A percentile compares a stretch with the other conserved stretches of the same genome.
These are phyloP conservation scores for Diplotaxis tenuifolia DNA, from an alignment of 345 rosid species.

Conservation along the genomic window DNA sequence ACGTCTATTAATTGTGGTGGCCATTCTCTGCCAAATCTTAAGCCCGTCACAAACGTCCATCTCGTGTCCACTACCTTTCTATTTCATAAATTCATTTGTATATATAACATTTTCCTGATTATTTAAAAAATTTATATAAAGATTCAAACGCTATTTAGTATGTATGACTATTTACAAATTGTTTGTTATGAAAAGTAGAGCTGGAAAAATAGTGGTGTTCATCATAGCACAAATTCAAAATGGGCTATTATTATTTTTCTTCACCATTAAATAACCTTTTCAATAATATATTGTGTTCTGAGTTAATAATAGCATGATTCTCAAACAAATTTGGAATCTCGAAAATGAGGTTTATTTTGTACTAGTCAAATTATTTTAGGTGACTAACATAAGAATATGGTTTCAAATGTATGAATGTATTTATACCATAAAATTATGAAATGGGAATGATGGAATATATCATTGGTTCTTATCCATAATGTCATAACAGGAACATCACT, in stretches of 20 bases:
- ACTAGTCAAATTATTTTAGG: not conserved
- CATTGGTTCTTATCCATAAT: not conserved
- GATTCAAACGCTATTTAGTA: not conserved
- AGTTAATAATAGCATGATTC: not conserved
- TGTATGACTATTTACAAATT: not conserved
- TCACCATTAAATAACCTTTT: not conserved
- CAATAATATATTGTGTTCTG: not conserved
- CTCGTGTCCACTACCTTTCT: conserved; percentile 30
- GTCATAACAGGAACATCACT: conserved; percentile 6
- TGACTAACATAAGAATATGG: not conserved
- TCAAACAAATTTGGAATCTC: not conserved
- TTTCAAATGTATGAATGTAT: not conserved
- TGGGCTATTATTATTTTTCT: not conserved
- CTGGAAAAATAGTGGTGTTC: not conserved
- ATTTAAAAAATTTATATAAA: not conserved
- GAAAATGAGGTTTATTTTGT: not conserved
- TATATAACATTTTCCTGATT: not conserved
- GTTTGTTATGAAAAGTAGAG: not conserved
- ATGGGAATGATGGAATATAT: not conserved
- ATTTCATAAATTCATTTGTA: conserved; percentile 9
- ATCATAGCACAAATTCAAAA: not conserved
- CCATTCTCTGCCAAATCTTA: conserved; percentile 55
- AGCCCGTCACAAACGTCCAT: conserved; percentile 36
- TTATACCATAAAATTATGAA: not conserved
- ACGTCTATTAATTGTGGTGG: conserved; percentile 64